Base-by-base conservation (phyloP, 441 rosid species). In the Erysimum pusillum region DNA sequence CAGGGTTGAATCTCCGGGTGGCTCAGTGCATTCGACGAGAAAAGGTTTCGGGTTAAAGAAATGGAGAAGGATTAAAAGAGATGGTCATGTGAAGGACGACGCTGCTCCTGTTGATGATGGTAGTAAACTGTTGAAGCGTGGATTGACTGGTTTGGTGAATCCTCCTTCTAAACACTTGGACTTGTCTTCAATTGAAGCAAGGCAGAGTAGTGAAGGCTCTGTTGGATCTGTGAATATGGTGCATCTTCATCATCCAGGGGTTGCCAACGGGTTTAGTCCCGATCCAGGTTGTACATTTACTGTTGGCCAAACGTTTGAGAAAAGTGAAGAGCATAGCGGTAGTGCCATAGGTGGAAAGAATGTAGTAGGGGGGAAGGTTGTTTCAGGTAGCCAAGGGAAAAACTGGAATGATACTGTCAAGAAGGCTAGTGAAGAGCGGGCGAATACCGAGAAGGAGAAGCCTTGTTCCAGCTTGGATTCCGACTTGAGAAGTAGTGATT, bases 391-490 rank as follows among this genome's bases (percentile, higher is more conserved):
- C 73, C 83, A 83, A 81, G 87, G 87, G 75, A 89, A 83, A 76
- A 81, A 61, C 66, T 62, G 44, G 69, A 79, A 68, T 31, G 98
- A 87, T 70, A 83, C 78, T 49, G 84, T 83, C 73, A 94, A 87
- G 89, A 94, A 88, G 85, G 86, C 73, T 34, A 89, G 91, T 81
- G 96, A 88, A 75, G 97, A 92, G 78, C 80, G 84, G 88, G 81
- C 78, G 88, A 85, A 84, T 82, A 77, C 78, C 17, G 82, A 89
- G 84, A 85, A 89, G 81, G 91, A 90, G 48, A 90, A 87, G 86
- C 94, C 96, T 85, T 90, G 81, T 86, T 92, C 98, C 68, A 88
- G 97, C 79, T 22, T 89, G 79, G 96, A 88, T 80, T 92, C 99
- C 57, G 97, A 92, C 83, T 90, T 91, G 18, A 84, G 90, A 87